Conservation (phyloP, 305 asterid species). For the Fraxinus latifolia region DNA sequence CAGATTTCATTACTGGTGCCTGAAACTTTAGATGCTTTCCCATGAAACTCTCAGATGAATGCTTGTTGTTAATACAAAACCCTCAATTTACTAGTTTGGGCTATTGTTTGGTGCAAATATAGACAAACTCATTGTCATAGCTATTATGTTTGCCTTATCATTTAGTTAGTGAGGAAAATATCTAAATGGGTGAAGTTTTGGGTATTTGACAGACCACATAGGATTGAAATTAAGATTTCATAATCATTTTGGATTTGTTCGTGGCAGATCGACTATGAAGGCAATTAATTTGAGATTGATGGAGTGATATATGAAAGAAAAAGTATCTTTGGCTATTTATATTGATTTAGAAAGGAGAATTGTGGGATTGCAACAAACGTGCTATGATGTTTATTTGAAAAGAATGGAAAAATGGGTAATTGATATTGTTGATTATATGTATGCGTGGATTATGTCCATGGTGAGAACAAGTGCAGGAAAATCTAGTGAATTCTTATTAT, state of each 20-base stretch:
- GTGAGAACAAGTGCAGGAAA: neutral
- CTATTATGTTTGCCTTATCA: neutral
- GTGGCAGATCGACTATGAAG: neutral
- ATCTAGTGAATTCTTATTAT: neutral
- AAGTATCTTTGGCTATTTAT: neutral
- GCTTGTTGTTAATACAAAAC: neutral
- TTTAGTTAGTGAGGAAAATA: neutral
- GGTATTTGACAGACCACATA: neutral
- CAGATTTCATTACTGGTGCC: constrained; percentile 3
- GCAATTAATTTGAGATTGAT: neutral
- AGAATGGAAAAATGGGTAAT: neutral
- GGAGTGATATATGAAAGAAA: neutral
- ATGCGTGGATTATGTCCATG: neutral
- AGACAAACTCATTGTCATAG: neutral
- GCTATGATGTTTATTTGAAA: neutral
- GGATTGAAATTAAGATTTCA: neutral
- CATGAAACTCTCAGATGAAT: neutral
- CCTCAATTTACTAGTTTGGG: neutral
- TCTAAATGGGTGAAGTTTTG: neutral
- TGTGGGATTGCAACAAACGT: neutral
- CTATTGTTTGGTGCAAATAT: neutral
- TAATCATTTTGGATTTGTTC: neutral
- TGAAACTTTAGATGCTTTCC: neutral
- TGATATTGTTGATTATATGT: neutral
- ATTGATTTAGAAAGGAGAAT: neutral